These are phyloP conservation scores for Colletotrichum tamarilloi DNA, from an alignment of 2,329 filamentous ascomycete genomes.

Conservation along the genomic window DNA sequence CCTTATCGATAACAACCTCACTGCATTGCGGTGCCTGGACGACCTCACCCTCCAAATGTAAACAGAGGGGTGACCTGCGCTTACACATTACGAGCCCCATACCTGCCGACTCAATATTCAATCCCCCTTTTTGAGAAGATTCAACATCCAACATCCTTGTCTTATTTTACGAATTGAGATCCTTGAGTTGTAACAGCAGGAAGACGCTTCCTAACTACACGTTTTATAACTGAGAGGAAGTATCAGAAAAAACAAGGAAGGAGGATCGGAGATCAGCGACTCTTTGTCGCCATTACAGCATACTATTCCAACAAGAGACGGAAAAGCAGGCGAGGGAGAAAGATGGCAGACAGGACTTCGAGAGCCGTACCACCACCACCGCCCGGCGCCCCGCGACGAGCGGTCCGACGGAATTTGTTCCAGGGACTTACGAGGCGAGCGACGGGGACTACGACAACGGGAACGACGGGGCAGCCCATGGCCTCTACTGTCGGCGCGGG, in stretches of 20 bases:
- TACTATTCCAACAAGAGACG: neutral
- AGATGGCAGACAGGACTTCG: conserved; percentile 30
- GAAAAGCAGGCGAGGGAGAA: neutral
- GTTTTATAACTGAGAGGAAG: neutral
- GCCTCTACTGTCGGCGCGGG: neutral
- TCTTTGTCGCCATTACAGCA: neutral
- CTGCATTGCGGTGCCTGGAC: conserved; percentile 23
- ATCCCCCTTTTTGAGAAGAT: neutral
- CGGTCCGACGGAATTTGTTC: conserved; percentile 67
- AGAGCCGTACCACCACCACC: conserved; percentile 8
- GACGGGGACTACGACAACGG: conserved; percentile 58
- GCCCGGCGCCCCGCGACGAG: conserved; percentile 29
- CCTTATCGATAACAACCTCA: conserved; percentile 20
- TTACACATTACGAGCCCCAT: neutral
- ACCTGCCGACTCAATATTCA: neutral
- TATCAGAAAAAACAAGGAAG: neutral
- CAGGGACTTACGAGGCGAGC: conserved; percentile 68
- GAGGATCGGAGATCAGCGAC: neutral
- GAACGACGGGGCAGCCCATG: conserved; percentile 37
- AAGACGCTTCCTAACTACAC: neutral
- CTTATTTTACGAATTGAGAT: neutral
- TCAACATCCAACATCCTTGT: conserved; percentile 6
- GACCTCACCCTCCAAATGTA: conserved; percentile 28
- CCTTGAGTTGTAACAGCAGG: neutral
- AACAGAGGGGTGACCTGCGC: conserved; percentile 25